These are phyloP conservation scores for Cutaneotrichosporon cutaneum DNA, from an alignment of 1,284 basidiomycete genomes.

Conservation along the genomic window DNA sequence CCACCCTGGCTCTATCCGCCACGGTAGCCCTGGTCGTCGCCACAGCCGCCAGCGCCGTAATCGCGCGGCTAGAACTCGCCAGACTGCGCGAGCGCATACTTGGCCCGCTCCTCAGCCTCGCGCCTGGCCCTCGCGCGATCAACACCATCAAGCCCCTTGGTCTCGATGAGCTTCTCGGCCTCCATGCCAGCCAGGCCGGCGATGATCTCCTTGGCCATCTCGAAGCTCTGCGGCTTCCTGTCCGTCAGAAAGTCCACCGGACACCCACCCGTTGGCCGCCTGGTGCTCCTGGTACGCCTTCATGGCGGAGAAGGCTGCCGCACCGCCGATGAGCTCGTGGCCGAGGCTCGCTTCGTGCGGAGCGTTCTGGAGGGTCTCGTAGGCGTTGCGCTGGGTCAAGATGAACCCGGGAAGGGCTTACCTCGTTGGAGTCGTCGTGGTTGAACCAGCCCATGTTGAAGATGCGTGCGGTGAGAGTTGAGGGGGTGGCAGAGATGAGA, in stretches of 20 bases:
- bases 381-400: conserved; percentile 19
- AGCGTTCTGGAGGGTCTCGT: conserved; percentile 25
- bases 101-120: conserved; percentile 28
- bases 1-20: no score
- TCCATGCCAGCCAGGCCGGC: conserved; percentile 37
- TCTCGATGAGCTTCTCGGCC: conserved; percentile 42
- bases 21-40: no score
- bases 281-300: conserved; percentile 37
- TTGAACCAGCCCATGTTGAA: conserved; percentile 30
- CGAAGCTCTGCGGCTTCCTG: conserved; percentile 27
- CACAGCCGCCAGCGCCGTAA: conserved; percentile 3
- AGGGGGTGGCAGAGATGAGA: no score
- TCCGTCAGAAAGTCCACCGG: background rate
- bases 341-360: conserved; percentile 14
- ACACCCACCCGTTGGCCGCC: conserved; percentile 28
- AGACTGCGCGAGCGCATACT: conserved; percentile 26
- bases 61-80: conserved; percentile 21
- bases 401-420: background rate
- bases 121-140: conserved; percentile 30
- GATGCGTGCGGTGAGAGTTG: no score
- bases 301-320: conserved; percentile 37
- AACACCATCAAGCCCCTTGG: conserved; percentile 30
- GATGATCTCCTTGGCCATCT: conserved; percentile 37
- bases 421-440: conserved; percentile 32
- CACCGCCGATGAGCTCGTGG: conserved; percentile 27